Percentiles rank a stretch among this genome's conserved stretches.
Evolutionary conservation across 129 eudicot genomes (phyloP).

Genomic region (Artemisia annua): DNA sequence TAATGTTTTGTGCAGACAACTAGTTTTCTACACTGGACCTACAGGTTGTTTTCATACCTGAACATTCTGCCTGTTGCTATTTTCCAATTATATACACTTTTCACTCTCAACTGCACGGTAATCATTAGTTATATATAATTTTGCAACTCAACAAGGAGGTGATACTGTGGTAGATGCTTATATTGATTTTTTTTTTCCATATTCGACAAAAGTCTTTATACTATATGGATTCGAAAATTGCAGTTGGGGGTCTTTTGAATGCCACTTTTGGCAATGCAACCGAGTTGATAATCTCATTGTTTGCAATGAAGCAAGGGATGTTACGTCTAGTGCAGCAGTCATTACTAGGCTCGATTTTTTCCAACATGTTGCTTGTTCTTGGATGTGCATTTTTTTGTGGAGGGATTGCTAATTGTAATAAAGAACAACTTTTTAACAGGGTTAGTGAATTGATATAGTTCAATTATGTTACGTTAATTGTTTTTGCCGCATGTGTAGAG

Average conservation of each 20-base stretch:
- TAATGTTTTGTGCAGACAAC: conserved; percentile 46
- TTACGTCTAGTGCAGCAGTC: conserved; percentile 72
- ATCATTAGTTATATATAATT: no score
- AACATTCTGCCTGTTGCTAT: background rate
- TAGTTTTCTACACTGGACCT: conserved; percentile 58
- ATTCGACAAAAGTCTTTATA: background rate
- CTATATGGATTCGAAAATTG: conserved; percentile 18
- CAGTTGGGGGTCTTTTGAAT: conserved; percentile 81
- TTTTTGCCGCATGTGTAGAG: background rate
- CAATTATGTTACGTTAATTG: background rate
- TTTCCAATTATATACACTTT: background rate
- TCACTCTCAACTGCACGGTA: no score
- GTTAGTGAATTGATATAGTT: conserved; percentile 31
- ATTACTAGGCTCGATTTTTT: conserved; percentile 71
- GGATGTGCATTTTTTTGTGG: conserved; percentile 80
- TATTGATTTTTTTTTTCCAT: background rate
- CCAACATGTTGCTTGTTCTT: conserved; percentile 79
- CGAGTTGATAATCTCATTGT: conserved; percentile 70
- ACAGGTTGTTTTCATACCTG: conserved; percentile 47
- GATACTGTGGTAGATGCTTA: background rate
- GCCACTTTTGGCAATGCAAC: conserved; percentile 90
- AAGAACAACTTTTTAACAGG: conserved; percentile 65
- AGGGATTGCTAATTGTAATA: conserved; percentile 56
- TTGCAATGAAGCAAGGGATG: conserved; percentile 63
- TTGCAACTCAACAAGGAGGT: background rate